phyloP scores from a whole-genome alignment of 345 rosid genomes.

The Erysimum cheiranthoides region DNA sequence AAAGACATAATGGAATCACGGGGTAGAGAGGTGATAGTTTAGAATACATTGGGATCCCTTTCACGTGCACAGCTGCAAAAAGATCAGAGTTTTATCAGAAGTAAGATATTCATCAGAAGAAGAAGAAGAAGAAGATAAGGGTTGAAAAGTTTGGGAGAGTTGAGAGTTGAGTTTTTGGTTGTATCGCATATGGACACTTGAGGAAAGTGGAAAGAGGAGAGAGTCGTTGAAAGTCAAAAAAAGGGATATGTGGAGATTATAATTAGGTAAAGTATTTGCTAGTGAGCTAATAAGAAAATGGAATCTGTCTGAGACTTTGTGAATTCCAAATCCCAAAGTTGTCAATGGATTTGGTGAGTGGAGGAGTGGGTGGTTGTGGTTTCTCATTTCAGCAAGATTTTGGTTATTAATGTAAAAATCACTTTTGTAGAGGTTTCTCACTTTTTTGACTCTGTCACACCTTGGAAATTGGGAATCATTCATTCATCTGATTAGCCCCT shows the following conservation, averaged over 20 bases:
- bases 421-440: constrained; percentile 24
- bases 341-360: constrained; percentile 51
- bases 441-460: constrained; percentile 37
- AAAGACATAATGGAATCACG: constrained; percentile 48
- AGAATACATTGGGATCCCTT: constrained; percentile 40
- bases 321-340: constrained; percentile 32
- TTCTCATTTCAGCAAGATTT: constrained; percentile 35
- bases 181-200: constrained; percentile 26
- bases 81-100: constrained; percentile 34
- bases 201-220: constrained; percentile 38
- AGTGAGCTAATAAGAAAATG: constrained; percentile 35
- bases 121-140: constrained; percentile 42
- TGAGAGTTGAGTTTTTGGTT: constrained; percentile 38
- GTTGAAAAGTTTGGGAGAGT: constrained; percentile 13
- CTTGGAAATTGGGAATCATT: constrained; percentile 42
- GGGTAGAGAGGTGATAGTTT: constrained; percentile 41
- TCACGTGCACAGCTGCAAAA: constrained; percentile 41
- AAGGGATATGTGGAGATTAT: constrained; percentile 9
- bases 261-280: constrained; percentile 38
- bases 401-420: constrained; percentile 23
- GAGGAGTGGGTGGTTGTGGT: constrained; percentile 48
- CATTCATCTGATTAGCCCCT: constrained; percentile 19
- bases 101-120: constrained; percentile 20
- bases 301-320: constrained; percentile 41
- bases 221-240: constrained; percentile 45